These are phyloP conservation scores for Phaeotremella skinneri DNA, from an alignment of 768 basidiomycete species.

Conservation along the genomic window DNA sequence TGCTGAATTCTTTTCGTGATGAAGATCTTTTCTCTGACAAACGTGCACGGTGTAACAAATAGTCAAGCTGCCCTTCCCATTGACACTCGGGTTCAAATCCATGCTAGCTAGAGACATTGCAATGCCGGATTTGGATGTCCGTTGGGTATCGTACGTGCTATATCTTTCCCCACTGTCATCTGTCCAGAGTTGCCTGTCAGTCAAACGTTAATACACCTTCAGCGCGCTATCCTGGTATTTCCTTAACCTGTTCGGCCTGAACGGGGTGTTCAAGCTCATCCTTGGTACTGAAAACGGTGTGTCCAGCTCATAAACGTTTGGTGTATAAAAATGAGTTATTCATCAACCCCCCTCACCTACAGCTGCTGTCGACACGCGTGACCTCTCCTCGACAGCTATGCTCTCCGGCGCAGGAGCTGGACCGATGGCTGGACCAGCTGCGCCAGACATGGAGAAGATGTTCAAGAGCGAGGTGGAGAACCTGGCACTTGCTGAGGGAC, in stretches of 20 bases:
- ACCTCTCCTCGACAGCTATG: constrained; percentile 58
- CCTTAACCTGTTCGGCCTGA: constrained; percentile 96
- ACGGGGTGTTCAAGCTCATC: constrained; percentile 89
- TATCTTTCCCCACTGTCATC: constrained; percentile 2
- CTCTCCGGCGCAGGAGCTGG: constrained; percentile 46
- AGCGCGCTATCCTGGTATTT: constrained; percentile 93
- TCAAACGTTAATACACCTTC: not conserved
- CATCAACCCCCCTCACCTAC: constrained; percentile 11
- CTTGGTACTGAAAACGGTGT: constrained; percentile 87
- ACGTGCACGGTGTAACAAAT: not conserved
- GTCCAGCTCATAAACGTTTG: constrained; percentile 42
- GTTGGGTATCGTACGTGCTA: constrained; percentile 83
- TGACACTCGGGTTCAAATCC: constrained; percentile 94
- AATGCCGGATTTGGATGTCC: constrained; percentile 93
- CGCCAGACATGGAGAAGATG: constrained; percentile 80
- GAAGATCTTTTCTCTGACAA: not conserved
- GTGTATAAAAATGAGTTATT: constrained; percentile 13
- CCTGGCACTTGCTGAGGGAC: constrained; percentile 81
- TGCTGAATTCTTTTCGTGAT: constrained; percentile 51
- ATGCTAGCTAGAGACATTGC: constrained; percentile 96
- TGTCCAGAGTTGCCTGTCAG: not conserved
- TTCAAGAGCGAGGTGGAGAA: constrained; percentile 91
- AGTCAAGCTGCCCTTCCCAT: constrained; percentile 96
- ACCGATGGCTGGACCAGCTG: constrained; percentile 53
- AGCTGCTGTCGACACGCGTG: constrained; percentile 78